Evolutionary conservation across 2,329 filamentous ascomycete species (phyloP).

Genomic region (Parastagonospora nodorum): DNA sequence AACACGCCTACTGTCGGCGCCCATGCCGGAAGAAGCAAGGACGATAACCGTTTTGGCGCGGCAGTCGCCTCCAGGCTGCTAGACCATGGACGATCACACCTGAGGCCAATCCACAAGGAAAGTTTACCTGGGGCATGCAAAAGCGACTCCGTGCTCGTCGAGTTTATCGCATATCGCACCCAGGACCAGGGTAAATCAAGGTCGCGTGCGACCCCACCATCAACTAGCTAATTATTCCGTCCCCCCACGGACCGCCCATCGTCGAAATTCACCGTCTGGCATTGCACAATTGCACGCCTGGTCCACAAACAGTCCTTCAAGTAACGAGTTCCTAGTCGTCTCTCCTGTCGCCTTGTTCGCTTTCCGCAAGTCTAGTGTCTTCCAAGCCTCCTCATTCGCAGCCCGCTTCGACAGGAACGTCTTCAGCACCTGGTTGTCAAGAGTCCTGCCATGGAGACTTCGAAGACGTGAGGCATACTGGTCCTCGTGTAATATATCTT

Average conservation of each 20-base stretch:
- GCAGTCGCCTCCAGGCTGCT: slow-evolving; percentile 5
- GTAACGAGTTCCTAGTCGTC: too few relatives aligned
- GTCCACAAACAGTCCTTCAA: too few relatives aligned
- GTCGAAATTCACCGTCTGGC: too few relatives aligned
- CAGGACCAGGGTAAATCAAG: not conserved
- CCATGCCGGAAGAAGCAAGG: slow-evolving; percentile 20
- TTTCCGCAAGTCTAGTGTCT: too few relatives aligned
- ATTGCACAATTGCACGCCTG: too few relatives aligned
- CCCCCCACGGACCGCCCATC: not conserved
- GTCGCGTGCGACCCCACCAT: not conserved
- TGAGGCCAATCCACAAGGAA: slow-evolving; percentile 6
- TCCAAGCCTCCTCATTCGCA: too few relatives aligned
- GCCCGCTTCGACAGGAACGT: too few relatives aligned
- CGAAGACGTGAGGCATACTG: too few relatives aligned
- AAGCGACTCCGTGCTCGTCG: not conserved
- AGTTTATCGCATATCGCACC: not conserved
- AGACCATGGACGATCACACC: slow-evolving; percentile 16
- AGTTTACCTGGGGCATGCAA: slow-evolving; percentile 12
- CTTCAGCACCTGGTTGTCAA: too few relatives aligned
- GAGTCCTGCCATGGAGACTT: too few relatives aligned
- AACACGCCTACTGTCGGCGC: slow-evolving; percentile 29
- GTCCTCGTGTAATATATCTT: too few relatives aligned
- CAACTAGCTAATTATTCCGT: not conserved
- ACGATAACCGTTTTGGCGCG: slow-evolving; percentile 12
- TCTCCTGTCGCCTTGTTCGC: too few relatives aligned